Percentiles rank a stretch among this genome's conserved stretches.
These are phyloP conservation scores for Phytophthora hybrid DNA, from an alignment of 352 stramenopile genomes.

Conservation along the genomic window DNA sequence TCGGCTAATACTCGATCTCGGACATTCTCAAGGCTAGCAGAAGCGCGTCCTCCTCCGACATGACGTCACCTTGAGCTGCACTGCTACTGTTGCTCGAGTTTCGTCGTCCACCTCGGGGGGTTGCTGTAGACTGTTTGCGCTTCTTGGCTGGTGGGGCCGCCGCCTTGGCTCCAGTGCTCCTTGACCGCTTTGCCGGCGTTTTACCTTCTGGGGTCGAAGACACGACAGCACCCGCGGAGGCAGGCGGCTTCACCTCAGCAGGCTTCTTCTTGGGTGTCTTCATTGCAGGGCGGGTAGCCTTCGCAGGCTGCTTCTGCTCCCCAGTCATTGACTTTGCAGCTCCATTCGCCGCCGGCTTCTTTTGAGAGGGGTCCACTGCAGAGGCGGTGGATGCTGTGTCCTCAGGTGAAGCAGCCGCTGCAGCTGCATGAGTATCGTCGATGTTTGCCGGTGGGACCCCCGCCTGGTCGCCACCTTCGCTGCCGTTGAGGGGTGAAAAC, in stretches of 20 bases:
- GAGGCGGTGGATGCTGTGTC: not conserved
- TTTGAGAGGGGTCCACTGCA: not conserved
- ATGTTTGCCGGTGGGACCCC: slow-evolving; percentile 15
- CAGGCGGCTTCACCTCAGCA: not conserved
- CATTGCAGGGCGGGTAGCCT: not conserved
- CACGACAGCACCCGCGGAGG: slow-evolving; percentile 11
- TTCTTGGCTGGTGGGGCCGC: slow-evolving; percentile 25
- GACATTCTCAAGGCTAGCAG: slow-evolving; percentile 51
- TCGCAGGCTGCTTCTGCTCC: slow-evolving; percentile 1
- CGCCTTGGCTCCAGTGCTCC: slow-evolving; percentile 20
- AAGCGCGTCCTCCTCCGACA: slow-evolving; percentile 48
- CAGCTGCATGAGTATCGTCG: not conserved
- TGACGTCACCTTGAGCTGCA: slow-evolving; percentile 24
- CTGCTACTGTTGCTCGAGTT: slow-evolving; percentile 8
- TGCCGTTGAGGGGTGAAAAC: slow-evolving; percentile 33
- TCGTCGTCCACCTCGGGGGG: slow-evolving; percentile 17
- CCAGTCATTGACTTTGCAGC: not conserved
- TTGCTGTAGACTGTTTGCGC: slow-evolving; percentile 26
- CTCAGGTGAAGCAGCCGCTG: not conserved
- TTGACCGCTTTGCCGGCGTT: slow-evolving; percentile 24
- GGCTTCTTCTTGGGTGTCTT: slow-evolving; percentile 7
- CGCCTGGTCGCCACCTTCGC: slow-evolving; percentile 12
- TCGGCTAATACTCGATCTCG: slow-evolving; percentile 49
- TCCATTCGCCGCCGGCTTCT: not conserved
- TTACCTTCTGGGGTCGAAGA: slow-evolving; percentile 15